Base-by-base conservation (phyloP, 345 rosid species). In the Sisymbrium irio region DNA sequence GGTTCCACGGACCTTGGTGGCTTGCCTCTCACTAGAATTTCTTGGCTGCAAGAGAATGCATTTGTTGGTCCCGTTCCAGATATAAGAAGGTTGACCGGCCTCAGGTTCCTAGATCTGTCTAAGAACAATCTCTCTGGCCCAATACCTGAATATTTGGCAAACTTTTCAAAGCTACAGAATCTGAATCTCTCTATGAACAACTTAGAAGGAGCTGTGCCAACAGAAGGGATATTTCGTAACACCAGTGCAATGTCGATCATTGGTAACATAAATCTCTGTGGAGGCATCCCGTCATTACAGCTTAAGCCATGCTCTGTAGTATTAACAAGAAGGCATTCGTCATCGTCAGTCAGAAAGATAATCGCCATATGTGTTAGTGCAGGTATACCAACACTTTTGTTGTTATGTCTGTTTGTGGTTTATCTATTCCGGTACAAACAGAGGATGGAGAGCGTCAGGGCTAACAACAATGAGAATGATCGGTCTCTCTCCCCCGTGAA, bases 401-500 rank as follows among this genome's bases (percentile, higher is more conserved):
- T n/a, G 81, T 73, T 13, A 81, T 72, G 73, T 83, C 82, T 28
- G 51, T 18, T 6, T 62, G 45, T 55, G 41, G 56, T 70, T 67
- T 77, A 62, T 73, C 53, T 82, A 58, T 80, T 40, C 63, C 36
- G 47, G 18, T 22, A 53, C 70, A 74, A 56, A 46, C 35, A 9
- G 25, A 65, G 60, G 30, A 17, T 6, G 33, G 45, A 37, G 72
- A 65, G 7, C 13, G 13, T 32, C 9, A 18, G 20, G 27, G 55
- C 9, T 25, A 51, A 6, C 35, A 51, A 51, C 9, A 25, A 25
- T 27, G 35, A 25, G 57, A 51, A 25, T 51, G 57, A 51, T 51
- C 57, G 3, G 9, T 51, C 35, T 51, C 35, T 51, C 2, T 32
- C 44, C 18, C 64, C 19, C 0, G 3, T 32, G 56, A 73, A 63